Base-by-base conservation (phyloP, 495 filamentous ascomycete genomes). In the Paragyromitra xinjiangensis region DNA sequence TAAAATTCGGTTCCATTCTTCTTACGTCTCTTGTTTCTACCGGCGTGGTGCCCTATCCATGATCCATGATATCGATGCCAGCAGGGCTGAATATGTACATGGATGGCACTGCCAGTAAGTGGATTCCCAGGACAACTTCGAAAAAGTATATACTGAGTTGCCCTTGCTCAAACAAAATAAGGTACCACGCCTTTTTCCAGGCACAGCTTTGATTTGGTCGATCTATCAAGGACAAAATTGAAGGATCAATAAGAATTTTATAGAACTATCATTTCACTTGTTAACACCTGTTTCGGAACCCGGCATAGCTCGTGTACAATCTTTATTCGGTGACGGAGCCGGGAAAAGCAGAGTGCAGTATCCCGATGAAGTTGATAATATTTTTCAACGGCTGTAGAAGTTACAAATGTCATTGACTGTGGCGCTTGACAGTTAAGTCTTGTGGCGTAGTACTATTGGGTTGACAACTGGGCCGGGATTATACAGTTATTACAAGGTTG, bases 391-490 rank as follows among this genome's bases (percentile, higher is more conserved):
- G 58, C n/a, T 39, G 58, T 61, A 4, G 6, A n/a, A n/a, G 6
- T 61, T 65, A 29, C 63, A 65, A 34, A 26, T 65, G 22, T 48
- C 63, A 65, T 45, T 39, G 42, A 65, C 42, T 48, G 22, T 26
- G 42, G 42, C 42, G 11, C 24, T 48, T 50, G 42, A 50, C 11
- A 14, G 16, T 24, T 12, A 14, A 42, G n/a, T 34, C 37, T 64
- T 64, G 39, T 64, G 61, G 61, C 61, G 61, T 64, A 44, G 61
- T 64, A 44, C 37, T 22, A 64, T 64, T 64, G 61, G 61, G 39
- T 64, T 44, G 16, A 44, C n/a, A 42, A 19, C n/a, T 37, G 48
- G 48, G 40, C 42, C 19, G 26, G 14, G 7, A 12, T 34, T 19
- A 22, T 64, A 37, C 45, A 22, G 4, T 39, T 68, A 68, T 68